Evolutionary conservation across 192 early-diverging fungal species (phyloP), one percentile per base, ranked within the genome.

Genomic region (Backusella circina): DNA sequence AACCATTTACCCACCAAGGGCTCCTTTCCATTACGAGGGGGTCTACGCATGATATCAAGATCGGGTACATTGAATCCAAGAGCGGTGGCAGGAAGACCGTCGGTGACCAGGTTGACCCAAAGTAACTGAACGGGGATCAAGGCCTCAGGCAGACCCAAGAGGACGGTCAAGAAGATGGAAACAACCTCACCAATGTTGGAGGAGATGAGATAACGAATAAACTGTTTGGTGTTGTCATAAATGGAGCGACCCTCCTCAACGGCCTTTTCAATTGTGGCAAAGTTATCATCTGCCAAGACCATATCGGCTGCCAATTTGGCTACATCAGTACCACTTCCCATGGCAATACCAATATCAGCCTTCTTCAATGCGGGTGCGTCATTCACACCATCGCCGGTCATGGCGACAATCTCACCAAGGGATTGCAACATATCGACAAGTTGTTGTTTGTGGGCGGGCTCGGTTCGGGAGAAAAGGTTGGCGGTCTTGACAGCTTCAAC

Each of bases 371-470:
- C 97, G 9, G 97, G 95, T 36, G 97, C 97, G 78, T 99, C 97
- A 80, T 99, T 99, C 51, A 99, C 96, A 86, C 98, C 97, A 79
- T 99, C 98, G 72, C 98, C 98, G n/a, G 96, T 98, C 95, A 97
- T 96, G 65, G 95, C 95, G 18, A 96, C 94, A 71, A 96, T 89
- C 75, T 89, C 91, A 13, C 94, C 97, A 64, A 88, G 85, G 32
- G 80, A 86, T 85, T 97, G 93, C 78, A 99, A 85, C 57, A 98
- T 77, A 85, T 97, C 91, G 4, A 99, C 97, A 76, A 99, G 86
- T 80, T 96, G 88, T 83, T 90, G 87, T 84, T 99, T 99, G 89
- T 99, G 97, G 64, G 91, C 83, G 33, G 98, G 98, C 87, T 98
- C 97, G 1, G 95, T 96, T 70, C 98, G 90, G 41, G 95, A 95